Evolutionary conservation across 306 rosid species (phyloP).

Genomic region (Inga leiocalycina): DNA sequence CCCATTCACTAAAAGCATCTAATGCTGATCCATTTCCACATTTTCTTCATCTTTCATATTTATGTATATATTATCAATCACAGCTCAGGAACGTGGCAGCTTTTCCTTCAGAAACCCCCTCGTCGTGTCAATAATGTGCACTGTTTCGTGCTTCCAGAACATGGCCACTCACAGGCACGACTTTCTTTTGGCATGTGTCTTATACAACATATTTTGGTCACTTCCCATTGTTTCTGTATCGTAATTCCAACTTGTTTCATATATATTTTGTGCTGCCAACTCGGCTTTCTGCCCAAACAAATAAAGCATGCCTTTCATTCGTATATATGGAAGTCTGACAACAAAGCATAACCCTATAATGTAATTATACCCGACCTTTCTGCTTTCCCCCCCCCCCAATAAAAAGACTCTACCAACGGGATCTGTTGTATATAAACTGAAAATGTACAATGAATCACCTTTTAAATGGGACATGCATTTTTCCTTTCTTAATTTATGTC

Average conservation of each 20-base stretch:
- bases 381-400: constrained; percentile 37
- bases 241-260: constrained; percentile 6
- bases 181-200: constrained; percentile 47
- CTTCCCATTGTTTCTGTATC: constrained; percentile 40
- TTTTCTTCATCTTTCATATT: not conserved
- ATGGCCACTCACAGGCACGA: constrained; percentile 33
- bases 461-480: constrained; percentile 29
- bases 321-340: constrained; percentile 35
- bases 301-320: constrained; percentile 10
- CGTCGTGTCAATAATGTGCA: constrained; percentile 18
- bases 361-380: constrained; percentile 42
- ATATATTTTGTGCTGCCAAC: constrained; percentile 38
- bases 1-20: constrained; percentile 31
- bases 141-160: constrained; percentile 49
- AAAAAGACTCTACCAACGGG: constrained; percentile 32
- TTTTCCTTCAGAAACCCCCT: constrained; percentile 7
- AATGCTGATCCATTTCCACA: constrained; percentile 8
- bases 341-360: constrained; percentile 23
- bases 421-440: constrained; percentile 33
- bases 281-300: constrained; percentile 37
- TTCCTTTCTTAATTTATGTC: constrained; percentile 24
- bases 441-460: constrained; percentile 50
- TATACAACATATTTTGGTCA: constrained; percentile 39
- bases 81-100: not conserved
- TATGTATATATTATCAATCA: not conserved